A percentile compares a stretch with the other conserved stretches of the same genome.
Conservation (phyloP, 441 rosid genomes). For the Arabidopsis lyrata region DNA sequence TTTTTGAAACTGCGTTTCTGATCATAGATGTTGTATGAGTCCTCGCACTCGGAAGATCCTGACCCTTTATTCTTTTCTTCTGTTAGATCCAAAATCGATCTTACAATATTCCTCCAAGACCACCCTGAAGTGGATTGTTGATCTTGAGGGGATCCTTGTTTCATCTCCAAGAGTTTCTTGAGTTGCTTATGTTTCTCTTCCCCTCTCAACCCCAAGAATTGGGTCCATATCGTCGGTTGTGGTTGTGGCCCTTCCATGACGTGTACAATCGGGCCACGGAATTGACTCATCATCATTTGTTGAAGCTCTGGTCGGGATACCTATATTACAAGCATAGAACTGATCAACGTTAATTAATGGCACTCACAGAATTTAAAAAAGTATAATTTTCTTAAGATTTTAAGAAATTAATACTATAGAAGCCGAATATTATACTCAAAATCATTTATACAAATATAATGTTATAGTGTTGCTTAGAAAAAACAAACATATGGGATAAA, state of each 20-base stretch:
- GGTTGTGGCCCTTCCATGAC: slow-evolving; percentile 42
- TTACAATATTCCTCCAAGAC: slow-evolving; percentile 69
- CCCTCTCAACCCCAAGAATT: slow-evolving; percentile 56
- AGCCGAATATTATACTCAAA: too few species aligned
- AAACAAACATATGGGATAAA: too few species aligned
- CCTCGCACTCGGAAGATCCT: slow-evolving; percentile 46
- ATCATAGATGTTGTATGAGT: slow-evolving; percentile 68
- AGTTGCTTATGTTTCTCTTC: slow-evolving; percentile 62
- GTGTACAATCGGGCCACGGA: slow-evolving; percentile 68
- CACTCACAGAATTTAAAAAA: too few species aligned
- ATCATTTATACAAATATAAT: too few species aligned
- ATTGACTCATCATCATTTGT: slow-evolving; percentile 50
- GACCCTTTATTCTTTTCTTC: slow-evolving; percentile 28
- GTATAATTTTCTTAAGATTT: too few species aligned
- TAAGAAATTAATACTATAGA: too few species aligned
- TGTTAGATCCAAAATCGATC: slow-evolving; percentile 42
- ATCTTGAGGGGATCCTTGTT: slow-evolving; percentile 41
- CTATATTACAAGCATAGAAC: slow-evolving; percentile 49
- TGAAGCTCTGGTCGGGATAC: slow-evolving; percentile 53
- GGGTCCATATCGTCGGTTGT: slow-evolving; percentile 60
- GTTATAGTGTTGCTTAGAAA: too few species aligned
- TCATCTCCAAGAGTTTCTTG: slow-evolving; percentile 52
- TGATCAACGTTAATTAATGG: background rate
- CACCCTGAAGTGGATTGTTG: slow-evolving; percentile 42
- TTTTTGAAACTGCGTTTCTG: slow-evolving; percentile 60